These are phyloP conservation scores for Pythium phragmitis DNA, from an alignment of 352 stramenopile species.

Conservation along the genomic window DNA sequence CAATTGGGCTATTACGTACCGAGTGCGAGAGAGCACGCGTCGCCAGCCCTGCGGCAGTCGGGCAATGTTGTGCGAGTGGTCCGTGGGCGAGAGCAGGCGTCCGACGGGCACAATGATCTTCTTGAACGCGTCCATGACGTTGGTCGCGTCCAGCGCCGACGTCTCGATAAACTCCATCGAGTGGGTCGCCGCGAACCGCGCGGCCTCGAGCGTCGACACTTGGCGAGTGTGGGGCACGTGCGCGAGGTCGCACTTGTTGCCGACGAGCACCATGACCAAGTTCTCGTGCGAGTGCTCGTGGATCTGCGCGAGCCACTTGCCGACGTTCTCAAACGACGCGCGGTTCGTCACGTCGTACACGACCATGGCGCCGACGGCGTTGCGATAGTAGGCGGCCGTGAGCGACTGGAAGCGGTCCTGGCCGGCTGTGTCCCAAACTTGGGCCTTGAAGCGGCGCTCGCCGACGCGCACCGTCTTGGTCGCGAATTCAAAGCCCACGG, in stretches of 20 bases:
- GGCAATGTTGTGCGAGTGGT: conserved; percentile 59
- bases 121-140: conserved; percentile 88
- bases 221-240: conserved; percentile 73
- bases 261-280: conserved; percentile 80
- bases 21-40: conserved; percentile 76
- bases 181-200: conserved; percentile 75
- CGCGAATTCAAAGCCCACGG: conserved; percentile 87
- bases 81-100: conserved; percentile 62
- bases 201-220: conserved; percentile 85
- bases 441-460: conserved; percentile 81
- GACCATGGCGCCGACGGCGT: conserved; percentile 89
- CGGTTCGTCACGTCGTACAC: conserved; percentile 93
- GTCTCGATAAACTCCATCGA: conserved; percentile 88
- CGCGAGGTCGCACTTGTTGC: conserved; percentile 88
- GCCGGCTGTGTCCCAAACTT: conserved; percentile 89
- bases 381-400: conserved; percentile 91
- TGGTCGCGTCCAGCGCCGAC: conserved; percentile 81
- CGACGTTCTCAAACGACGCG: conserved; percentile 79
- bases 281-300: conserved; percentile 83
- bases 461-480: conserved; percentile 86
- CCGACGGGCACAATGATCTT: conserved; percentile 86
- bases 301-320: conserved; percentile 74
- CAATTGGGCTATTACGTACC: conserved; percentile 21
- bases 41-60: conserved; percentile 70
- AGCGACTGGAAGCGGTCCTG: conserved; percentile 92